phyloP scores from a whole-genome alignment of 345 rosid species.

The Corymbia maculata region DNA sequence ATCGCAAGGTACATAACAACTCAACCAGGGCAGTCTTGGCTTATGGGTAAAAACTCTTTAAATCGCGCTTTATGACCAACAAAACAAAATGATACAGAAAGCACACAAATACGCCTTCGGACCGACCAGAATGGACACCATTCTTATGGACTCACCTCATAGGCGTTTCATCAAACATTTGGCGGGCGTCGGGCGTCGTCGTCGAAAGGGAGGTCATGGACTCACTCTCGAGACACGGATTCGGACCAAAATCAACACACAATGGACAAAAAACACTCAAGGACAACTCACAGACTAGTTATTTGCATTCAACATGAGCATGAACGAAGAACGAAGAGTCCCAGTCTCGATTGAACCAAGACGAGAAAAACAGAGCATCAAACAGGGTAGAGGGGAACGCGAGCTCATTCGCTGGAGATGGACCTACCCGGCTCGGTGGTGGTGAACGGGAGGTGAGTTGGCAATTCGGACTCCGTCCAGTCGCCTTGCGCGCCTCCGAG shows the following conservation, averaged over 20 bases:
- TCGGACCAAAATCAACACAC: background rate
- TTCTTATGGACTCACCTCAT: background rate
- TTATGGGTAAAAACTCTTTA: too few relatives aligned
- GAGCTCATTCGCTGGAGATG: accelerated
- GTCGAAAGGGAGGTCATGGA: background rate
- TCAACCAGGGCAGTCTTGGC: too few relatives aligned
- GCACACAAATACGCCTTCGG: background rate
- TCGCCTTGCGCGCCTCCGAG: background rate
- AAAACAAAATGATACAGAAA: background rate
- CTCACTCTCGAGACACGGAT: background rate
- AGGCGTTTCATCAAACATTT: background rate
- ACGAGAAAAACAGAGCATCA: background rate
- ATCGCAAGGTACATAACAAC: too few relatives aligned
- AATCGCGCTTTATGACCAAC: too few relatives aligned
- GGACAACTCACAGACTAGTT: accelerated
- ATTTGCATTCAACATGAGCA: background rate
- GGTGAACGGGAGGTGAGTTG: background rate
- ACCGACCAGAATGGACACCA: background rate
- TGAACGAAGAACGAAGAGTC: background rate
- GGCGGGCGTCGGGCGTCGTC: accelerated
- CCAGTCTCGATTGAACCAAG: accelerated
- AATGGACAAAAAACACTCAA: background rate
- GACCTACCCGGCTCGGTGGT: accelerated
- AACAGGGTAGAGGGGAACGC: accelerated
- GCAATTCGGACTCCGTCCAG: accelerated